Evolutionary conservation across 805 yeast genomes (phyloP), one percentile per base, ranked within the genome.

Genomic region (Starmera pachycereana): DNA sequence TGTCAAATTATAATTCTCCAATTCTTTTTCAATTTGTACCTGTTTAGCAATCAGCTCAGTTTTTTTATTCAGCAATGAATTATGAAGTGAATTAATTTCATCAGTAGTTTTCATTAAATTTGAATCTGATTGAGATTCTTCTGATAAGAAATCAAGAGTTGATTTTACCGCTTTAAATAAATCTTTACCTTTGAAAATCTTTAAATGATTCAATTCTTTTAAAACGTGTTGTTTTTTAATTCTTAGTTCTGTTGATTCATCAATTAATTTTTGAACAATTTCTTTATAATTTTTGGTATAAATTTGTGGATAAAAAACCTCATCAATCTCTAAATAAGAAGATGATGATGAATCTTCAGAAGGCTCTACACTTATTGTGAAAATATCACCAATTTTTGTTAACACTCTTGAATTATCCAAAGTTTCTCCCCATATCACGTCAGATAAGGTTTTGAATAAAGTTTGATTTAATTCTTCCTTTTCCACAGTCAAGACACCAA

Each of bases 261-360:
- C 12, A 12, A 33, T n/a, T 1, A 47, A 14, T 4, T 46, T 46
- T 6, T 36, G 16, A 12, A 50, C 37, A 2, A 48, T 33, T 0
- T 33, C 32, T 18, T 29, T 44, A 36, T 55, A 55, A 13, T 60
- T 58, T 12, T 49, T 38, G 0, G 66, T 51, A 43, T 60, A 68
- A 2, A 68, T 50, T 40, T 68, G 69, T 0, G 72, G 71, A 39
- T 65, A 66, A 35, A 66, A 57, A 14, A 39, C 39, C 18, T 58
- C 60, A 2, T 51, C 48, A 12, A 66, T 27, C 10, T 50, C 46
- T 33, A 65, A 16, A 29, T 16, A 22, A 7, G 27, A 22, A 22
- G 27, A 22, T 5, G 27, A 22, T 22, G 27, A 22, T 22, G 27
- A 22, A 5, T 22, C 27, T 22, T 22, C 27, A 7, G 46, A 19